Evolutionary conservation across 768 basidiomycete species (phyloP), one percentile per base, ranked within the genome.

Genomic region (Mycena polygramma): DNA sequence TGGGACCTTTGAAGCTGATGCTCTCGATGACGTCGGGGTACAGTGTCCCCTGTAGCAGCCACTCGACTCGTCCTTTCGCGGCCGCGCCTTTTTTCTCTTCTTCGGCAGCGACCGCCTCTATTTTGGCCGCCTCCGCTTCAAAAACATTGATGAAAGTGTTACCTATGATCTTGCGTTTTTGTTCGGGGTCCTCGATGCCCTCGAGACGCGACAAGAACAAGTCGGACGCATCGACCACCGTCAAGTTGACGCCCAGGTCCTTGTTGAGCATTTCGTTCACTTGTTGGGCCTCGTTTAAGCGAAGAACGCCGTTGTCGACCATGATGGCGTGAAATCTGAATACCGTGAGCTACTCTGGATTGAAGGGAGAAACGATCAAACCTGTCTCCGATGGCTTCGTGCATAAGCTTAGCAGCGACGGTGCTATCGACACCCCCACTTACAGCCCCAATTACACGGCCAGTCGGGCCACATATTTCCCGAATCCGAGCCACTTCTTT

Each of bases 11-110:
- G 89, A 99, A 99, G 82, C 94, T 95, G 83, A 99, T 98, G 78
- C 94, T 95, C 85, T 99, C 98, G 78, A 99, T 99, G 68, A 99
- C 98, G 78, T 99, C 98, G 2, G 98, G 98, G 81, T 99, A 99
- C 17, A 99, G 87, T 0, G 98, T 99, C 6, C 98, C 98, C 81
- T 99, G 98, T 13, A 99, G 83, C 55, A 99, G 81, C 96, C 97
- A 99, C 79, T 99, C 98, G 41, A 99, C 95, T 76, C 91, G 90
- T 4, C 98, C 97, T 81, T 96, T 97, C 11, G 87, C 86, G 61
- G 88, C 90, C 0, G 86, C 91, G 3, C 90, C 92, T 24, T 82
- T 76, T 70, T 85, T 84, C 74, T 91, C 94, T 71, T 95, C 94
- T 74, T 88, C 89, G 77, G 93, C 92, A 3, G 94, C 95, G 10